Conservation (phyloP, 192 early-diverging fungal genomes). For the Coemansia sp. region DNA sequence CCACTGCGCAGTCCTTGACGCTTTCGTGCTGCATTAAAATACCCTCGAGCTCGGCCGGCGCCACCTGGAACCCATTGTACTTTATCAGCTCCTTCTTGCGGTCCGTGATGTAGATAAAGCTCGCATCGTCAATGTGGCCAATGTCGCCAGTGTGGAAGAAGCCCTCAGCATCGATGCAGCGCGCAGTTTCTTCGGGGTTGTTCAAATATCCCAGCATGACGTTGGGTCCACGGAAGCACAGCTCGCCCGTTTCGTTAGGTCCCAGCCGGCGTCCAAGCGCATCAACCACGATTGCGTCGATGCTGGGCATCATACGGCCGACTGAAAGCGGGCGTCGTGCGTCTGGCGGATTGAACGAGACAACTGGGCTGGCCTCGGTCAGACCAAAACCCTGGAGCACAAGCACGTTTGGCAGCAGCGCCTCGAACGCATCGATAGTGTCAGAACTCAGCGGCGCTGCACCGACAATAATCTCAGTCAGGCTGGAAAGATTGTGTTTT, state of each 20-base stretch:
- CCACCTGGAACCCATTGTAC: constrained; percentile 79
- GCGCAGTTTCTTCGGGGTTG: constrained; percentile 65
- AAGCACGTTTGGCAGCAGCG: constrained; percentile 26
- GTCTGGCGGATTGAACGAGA: constrained; percentile 13
- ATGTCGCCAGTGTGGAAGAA: constrained; percentile 87
- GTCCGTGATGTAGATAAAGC: constrained; percentile 60
- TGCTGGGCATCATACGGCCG: constrained; percentile 71
- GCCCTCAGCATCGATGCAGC: constrained; percentile 66
- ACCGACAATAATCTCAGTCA: constrained; percentile 61
- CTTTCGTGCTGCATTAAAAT: constrained; percentile 62
- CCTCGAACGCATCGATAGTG: constrained; percentile 46
- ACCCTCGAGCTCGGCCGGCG: constrained; percentile 83
- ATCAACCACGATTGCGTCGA: constrained; percentile 67
- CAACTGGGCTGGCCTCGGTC: constrained; percentile 52
- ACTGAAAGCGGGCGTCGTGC: constrained; percentile 47
- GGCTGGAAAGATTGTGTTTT: constrained; percentile 62
- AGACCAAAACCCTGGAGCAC: constrained; percentile 62
- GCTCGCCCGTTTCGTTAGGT: constrained; percentile 64
- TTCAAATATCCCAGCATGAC: constrained; percentile 85
- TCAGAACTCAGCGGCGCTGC: constrained; percentile 68
- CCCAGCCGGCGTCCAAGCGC: constrained; percentile 37
- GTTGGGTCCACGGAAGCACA: constrained; percentile 83
- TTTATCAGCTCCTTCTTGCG: constrained; percentile 91
- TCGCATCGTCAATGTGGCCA: constrained; percentile 59
- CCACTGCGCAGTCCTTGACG: constrained; percentile 65